These are phyloP conservation scores for Naganishia sp. DNA, from an alignment of 1,284 basidiomycete genomes.

Conservation along the genomic window DNA sequence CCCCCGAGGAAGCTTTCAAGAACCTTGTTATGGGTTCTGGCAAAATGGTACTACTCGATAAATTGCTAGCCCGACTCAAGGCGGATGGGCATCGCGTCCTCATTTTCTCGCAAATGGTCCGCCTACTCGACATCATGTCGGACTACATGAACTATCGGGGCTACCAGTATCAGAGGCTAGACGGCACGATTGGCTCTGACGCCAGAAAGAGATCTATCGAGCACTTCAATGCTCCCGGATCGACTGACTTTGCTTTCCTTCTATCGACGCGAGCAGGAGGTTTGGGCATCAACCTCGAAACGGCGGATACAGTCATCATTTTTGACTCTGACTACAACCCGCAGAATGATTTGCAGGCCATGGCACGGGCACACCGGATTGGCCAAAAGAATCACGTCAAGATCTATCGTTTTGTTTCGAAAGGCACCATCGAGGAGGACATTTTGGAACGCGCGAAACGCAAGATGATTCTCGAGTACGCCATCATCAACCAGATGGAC, in stretches of 20 bases:
- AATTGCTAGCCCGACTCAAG: conserved; percentile 83
- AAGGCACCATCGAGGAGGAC: conserved; percentile 99
- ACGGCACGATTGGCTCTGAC: conserved; percentile 73
- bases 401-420: conserved; percentile 95
- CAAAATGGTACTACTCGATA: conserved; percentile 96
- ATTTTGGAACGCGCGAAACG: conserved; percentile 96
- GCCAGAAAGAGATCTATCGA: conserved; percentile 81
- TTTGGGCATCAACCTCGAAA: conserved; percentile 96
- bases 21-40: conserved; percentile 97
- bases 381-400: conserved; percentile 97
- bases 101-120: conserved; percentile 99
- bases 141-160: conserved; percentile 92
- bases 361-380: conserved; percentile 97
- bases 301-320: conserved; percentile 97
- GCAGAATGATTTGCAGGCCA: conserved; percentile 97
- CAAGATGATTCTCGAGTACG: conserved; percentile 99
- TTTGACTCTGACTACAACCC: conserved; percentile 80
- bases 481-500: conserved; percentile 99
- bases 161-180: conserved; percentile 78
- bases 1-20: conserved; percentile 79
- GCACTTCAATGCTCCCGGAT: conserved; percentile 72
- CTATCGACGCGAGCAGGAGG: conserved; percentile 96
- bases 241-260: conserved; percentile 76
- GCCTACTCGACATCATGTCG: conserved; percentile 96
- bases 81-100: conserved; percentile 92